Evolutionary conservation across 768 basidiomycete species (phyloP).

Genomic region (Hortiboletus flavorubellus): DNA sequence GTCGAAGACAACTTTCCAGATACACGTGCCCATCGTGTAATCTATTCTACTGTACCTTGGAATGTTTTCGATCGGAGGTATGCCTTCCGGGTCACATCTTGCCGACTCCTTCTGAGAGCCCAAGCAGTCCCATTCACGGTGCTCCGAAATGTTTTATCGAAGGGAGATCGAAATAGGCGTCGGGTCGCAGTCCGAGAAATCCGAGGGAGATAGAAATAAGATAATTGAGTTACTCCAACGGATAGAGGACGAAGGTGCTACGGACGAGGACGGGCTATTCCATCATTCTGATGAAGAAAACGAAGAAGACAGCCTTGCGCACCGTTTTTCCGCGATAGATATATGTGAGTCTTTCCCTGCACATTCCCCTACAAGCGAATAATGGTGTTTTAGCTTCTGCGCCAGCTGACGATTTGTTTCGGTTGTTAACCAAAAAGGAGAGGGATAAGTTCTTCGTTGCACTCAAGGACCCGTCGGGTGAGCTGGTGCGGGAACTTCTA

Average conservation of each 20-base stretch:
- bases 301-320: constrained; percentile 43
- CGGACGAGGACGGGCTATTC: constrained; percentile 34
- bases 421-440: constrained; percentile 56
- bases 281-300: constrained; percentile 37
- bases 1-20: constrained; percentile 68
- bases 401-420: constrained; percentile 58
- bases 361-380: background rate
- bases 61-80: constrained; percentile 76
- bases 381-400: constrained; percentile 42
- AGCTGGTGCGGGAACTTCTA: constrained; percentile 57
- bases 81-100: constrained; percentile 17
- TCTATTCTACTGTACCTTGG: constrained; percentile 72
- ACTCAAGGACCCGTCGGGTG: constrained; percentile 59
- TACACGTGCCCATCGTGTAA: constrained; percentile 86
- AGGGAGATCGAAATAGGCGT: constrained; percentile 69
- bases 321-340: constrained; percentile 54
- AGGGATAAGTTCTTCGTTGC: constrained; percentile 56
- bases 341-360: constrained; percentile 45
- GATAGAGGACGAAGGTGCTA: constrained; percentile 60
- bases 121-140: constrained; percentile 56
- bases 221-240: constrained; percentile 71
- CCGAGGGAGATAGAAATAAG: constrained; percentile 51
- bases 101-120: background rate
- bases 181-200: constrained; percentile 49
- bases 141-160: constrained; percentile 81